phyloP scores from a whole-genome alignment of 2,329 filamentous ascomycete species.

The Teratosphaeriaceae sp. region DNA sequence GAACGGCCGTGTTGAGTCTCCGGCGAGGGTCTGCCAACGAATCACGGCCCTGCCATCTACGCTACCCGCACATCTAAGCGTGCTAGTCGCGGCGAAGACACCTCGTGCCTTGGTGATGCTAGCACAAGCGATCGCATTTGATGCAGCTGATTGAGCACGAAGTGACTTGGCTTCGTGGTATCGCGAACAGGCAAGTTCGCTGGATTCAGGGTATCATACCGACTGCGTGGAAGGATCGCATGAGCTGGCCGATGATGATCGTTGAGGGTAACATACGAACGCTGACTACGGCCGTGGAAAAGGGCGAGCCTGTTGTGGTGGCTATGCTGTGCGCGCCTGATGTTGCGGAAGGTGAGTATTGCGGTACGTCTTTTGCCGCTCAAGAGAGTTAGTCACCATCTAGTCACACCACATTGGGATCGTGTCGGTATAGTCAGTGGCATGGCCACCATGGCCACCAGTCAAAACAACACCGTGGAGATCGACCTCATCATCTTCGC shows the following conservation, averaged over 20 bases:
- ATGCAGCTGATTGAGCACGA: background rate
- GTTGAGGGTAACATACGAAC: background rate
- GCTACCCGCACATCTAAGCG: background rate
- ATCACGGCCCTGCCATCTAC: background rate
- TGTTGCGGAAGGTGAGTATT: background rate
- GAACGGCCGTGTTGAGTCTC: background rate
- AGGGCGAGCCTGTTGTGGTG: background rate
- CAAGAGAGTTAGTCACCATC: background rate
- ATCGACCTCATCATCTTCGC: too few relatives aligned
- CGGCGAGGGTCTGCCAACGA: background rate
- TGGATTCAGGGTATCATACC: background rate
- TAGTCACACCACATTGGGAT: too few relatives aligned
- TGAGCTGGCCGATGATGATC: conserved; percentile 4
- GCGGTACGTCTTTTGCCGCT: background rate
- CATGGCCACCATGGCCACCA: too few relatives aligned
- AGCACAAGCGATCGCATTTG: background rate
- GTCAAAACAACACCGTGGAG: too few relatives aligned
- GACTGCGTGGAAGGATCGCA: background rate
- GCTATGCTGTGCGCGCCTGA: background rate
- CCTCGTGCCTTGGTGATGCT: conserved; percentile 5
- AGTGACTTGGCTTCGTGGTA: background rate
- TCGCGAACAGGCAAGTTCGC: background rate
- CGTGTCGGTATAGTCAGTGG: too few relatives aligned
- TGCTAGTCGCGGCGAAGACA: background rate
- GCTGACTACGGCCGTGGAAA: background rate